phyloP scores from a whole-genome alignment of 2,329 filamentous ascomycete species.

The Microcera coccophila region DNA sequence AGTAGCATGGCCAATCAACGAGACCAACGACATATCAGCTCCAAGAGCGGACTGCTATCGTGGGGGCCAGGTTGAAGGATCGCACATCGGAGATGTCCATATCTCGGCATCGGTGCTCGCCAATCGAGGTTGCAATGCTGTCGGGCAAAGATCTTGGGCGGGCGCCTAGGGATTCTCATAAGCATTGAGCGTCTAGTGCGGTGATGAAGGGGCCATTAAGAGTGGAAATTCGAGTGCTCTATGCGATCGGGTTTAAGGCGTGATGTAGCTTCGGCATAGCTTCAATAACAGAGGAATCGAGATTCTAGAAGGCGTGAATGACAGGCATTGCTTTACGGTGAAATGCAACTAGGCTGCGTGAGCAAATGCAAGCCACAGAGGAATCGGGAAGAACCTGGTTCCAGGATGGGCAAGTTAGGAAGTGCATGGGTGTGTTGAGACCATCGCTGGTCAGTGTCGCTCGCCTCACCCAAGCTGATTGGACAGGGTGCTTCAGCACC shows the following conservation, averaged over 20 bases:
- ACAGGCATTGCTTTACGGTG: constrained; percentile 19
- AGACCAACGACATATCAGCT: constrained; percentile 3
- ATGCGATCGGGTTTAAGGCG: constrained; percentile 17
- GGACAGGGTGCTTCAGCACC: constrained; percentile 19
- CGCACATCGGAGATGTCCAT: constrained; percentile 23
- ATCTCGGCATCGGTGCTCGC: constrained; percentile 24
- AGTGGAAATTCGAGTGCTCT: constrained; percentile 11
- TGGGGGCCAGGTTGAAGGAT: constrained; percentile 19
- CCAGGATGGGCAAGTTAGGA: constrained; percentile 19
- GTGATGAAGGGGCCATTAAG: constrained; percentile 20
- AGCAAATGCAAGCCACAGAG: too few species aligned
- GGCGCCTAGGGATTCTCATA: constrained; percentile 16
- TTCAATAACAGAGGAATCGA: constrained; percentile 15
- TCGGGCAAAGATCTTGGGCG: constrained; percentile 19
- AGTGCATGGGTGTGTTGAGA: constrained; percentile 13
- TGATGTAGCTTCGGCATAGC: constrained; percentile 20
- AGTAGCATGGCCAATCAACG: too few species aligned
- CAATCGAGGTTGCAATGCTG: constrained; percentile 21
- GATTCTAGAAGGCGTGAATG: constrained; percentile 20
- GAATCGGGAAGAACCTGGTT: constrained; percentile 15
- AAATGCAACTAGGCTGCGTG: too few species aligned
- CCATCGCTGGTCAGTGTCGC: constrained; percentile 11
- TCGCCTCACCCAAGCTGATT: constrained; percentile 27
- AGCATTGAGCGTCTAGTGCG: constrained; percentile 16
- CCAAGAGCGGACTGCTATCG: constrained; percentile 9